Evolutionary conservation across 441 rosid genomes (phyloP), one percentile per base, ranked within the genome.

Genomic region (Eutrema salsugineum): DNA sequence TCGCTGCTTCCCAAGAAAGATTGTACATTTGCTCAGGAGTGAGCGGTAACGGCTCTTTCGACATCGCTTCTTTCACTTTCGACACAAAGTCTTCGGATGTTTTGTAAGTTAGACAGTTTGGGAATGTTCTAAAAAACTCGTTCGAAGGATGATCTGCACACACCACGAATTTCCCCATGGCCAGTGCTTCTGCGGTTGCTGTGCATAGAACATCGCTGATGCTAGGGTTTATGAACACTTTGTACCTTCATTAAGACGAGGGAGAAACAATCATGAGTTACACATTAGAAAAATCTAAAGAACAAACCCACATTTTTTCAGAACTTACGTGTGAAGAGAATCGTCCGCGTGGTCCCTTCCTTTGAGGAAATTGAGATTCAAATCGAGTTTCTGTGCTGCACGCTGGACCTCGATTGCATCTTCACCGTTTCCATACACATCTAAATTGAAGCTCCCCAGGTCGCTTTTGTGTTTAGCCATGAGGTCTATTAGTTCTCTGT

Each of bases 101-200:
- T 78, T 84, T 89, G 91, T 90, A 94, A 3, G 99, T 90, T 54
- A 92, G 80, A 78, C 99, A 92, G 79, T 94, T 94, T 15, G 99
- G 97, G 76, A 92, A 94, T 71, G 93, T 88, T 69, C 87, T 91
- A 81, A 94, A 94, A 85, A 91, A 94, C 81, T 94, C 97, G 67
- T 94, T 94, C 16, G 99, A 94, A 30, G 97, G 99, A 80, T 94
- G 96, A 72, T 94, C 97, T 11, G 97, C 99, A 69, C 99, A 94
- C 8, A 94, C 83, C 16, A 94, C 99, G 35, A 94, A 88, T 72
- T 94, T 94, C 33, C 99, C 99, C 99, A 94, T 94, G 0, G 99
- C 99, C 19, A 94, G 90, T n/a, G 99, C 99, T 81, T 94, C 99
- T 5, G 97, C 98, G 11, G 99, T 94, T 59, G 99, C 98, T 16